phyloP scores from a whole-genome alignment of 192 early-diverging fungal species.

The Hyaloraphidium curvatum region DNA sequence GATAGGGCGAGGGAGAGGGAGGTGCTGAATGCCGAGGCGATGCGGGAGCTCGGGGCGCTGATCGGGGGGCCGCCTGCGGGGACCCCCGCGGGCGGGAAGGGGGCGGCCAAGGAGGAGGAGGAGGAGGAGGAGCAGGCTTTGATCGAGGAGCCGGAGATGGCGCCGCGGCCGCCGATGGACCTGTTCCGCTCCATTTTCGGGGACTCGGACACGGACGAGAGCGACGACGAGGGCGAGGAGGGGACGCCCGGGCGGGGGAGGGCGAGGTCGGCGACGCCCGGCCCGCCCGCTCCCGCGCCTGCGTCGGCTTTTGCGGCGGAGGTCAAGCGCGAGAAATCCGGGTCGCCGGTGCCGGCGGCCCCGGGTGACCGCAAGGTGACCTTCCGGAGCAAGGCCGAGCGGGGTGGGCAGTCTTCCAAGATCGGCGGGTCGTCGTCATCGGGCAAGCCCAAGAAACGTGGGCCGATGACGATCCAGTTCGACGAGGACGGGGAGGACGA shows the following conservation, averaged over 20 bases:
- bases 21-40: not conserved
- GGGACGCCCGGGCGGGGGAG: not conserved
- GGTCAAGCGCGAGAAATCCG: too few relatives aligned
- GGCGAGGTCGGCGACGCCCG: not conserved
- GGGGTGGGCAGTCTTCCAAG: too few relatives aligned
- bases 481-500: not conserved
- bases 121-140: not conserved
- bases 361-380: too few relatives aligned
- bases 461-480: not conserved
- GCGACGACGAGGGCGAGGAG: not conserved
- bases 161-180: not conserved
- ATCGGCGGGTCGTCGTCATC: not conserved
- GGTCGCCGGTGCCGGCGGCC: too few relatives aligned
- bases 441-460: not conserved
- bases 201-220: not conserved
- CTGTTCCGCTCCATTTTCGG: not conserved
- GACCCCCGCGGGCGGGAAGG: not conserved
- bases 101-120: not conserved
- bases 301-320: too few relatives aligned
- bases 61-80: not conserved
- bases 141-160: not conserved
- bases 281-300: too few relatives aligned
- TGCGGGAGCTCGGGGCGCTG: not conserved
- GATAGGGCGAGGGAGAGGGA: not conserved
- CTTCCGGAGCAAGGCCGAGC: too few relatives aligned